Evolutionary conservation across 192 early-diverging fungal species (phyloP), one percentile per base, ranked within the genome.

Genomic region (Backusella mclennaniae): DNA sequence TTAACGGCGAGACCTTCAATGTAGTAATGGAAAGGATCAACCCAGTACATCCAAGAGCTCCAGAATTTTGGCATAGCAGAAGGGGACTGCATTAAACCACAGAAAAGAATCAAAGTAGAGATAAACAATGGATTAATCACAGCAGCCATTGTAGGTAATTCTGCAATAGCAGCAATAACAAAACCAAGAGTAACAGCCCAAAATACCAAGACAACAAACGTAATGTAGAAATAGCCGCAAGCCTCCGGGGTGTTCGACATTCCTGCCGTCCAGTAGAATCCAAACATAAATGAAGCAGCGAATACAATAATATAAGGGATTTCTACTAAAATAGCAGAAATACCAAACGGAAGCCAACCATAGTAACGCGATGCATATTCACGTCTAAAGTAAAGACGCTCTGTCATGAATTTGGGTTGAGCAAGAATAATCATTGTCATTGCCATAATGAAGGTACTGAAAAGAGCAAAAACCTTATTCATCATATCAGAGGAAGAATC

Each of bases 191-290:
- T 88, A 0, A 94, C 76, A 44, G 90, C 84, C 77, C 92, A 95
- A 9, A 93, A 77, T 46, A 89, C 86, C 69, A 92, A 84, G 35
- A 90, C 36, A 38, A 87, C 78, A 44, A 90, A 83, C 23, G 86
- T 77, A 26, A 92, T 35, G 77, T 91, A 95, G 67, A 94, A 91
- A 74, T 88, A 93, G 38, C 88, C 86, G 5, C 83, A 85, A 39
- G 87, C 77, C 35, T 84, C 79, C 12, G 87, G 76, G 7, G 78
- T 76, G 11, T 66, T 76, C 38, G 85, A 84, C 35, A 95, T 84
- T 0, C 91, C 92, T 23, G 89, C 84, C 21, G 89, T 86, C 90
- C 90, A 95, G 84, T 95, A 95, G 53, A 92, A 93, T 53, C 87
- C 81, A n/a, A 89, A 73, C 82, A 93, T 93, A 78, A 90, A 92